Evolutionary conservation across 1,139 yeast species (phyloP), one percentile per base, ranked within the genome.

Genomic region (Yamadazyma sp.): DNA sequence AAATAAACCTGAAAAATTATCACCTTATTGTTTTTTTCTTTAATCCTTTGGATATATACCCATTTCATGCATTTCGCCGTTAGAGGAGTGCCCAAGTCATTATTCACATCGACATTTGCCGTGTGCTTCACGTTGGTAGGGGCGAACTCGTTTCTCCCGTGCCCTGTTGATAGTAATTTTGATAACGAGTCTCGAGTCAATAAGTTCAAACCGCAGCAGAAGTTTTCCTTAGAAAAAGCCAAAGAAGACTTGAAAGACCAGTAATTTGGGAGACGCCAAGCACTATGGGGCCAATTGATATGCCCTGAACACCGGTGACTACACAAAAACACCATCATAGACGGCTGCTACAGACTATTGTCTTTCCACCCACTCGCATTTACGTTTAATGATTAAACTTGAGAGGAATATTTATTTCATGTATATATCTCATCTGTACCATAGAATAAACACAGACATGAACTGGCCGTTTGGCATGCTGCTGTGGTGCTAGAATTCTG

Each of bases 91-190:
- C 52, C 53, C 11, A 49, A 77, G 42, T 82, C 88, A 18, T 70
- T 84, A 44, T 85, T 85, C 61, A 77, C 83, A 24, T 79, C 89
- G n/a, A 84, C 92, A 0, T 83, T 83, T 51, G 75, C 84, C 26
- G 79, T 85, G 23, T 84, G 92, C 34, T 76, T 84, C 45, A 65
- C 81, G 39, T 66, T 87, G 38, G 92, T 85, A 10, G 79, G 84
- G 2, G 83, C 87, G 10, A 84, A 85, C 50, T 77, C 83, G 14
- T 50, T 81, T 12, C 60, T 85, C 37, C 89, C 89, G n/a, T 85
- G 94, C 62, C 94, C 94, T 1, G 83, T 82, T 16, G 83, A 79
- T 49, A 53, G 54, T 35, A 68, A 66, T 11, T 71, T 67, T 45
- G 71, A 70, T 8, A 71, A 71, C 47, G 77, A 71, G 27, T 61